Evolutionary conservation across 2,329 filamentous ascomycete genomes (phyloP), one percentile per base, ranked within the genome.

Genomic region (Cladophialophora chaetospira): DNA sequence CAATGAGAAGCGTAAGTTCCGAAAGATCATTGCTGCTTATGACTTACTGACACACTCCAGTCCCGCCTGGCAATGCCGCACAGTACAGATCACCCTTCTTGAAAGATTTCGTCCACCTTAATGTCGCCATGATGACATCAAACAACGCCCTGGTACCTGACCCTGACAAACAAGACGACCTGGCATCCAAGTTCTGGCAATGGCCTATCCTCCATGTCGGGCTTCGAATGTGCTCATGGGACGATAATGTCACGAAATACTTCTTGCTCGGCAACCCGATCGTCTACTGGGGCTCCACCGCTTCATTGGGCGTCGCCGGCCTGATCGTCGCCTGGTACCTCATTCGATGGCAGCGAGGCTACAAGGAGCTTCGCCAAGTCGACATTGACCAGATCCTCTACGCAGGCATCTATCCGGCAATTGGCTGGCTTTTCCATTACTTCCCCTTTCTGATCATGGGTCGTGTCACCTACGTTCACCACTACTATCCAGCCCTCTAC

Each of bases 41-140:
- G 23, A 55, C 63, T 58, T 51, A 47, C 60, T 68, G 75, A 77
- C 71, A 66, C 38, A 33, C 15, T 31, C 31, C 68, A 94, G 89
- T 97, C 23, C 93, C 94, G 35, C 85, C 89, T 61, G 88, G 89
- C 66, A 89, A 97, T 73, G 89, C 94, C 53, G 90, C 88, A 67
- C 87, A 89, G 55, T 99, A 97, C 80, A 96, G 89, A 77, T 97
- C 93, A 31, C 94, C 95, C 2, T 99, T 99, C 82, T 81, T 96
- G 70, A 92, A 96, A 71, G 94, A 99, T 74, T 99, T 99, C 69
- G 87, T 99, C 63, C 94, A 99, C 73, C 79, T 97, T 60, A 99
- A 99, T 72, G 94, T 99, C 61, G 94, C 94, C 62, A 99, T 99
- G 94, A 97, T 97, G 93, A 99, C 94, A 3, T 97, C 94, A 35